phyloP scores from a whole-genome alignment of 2,329 filamentous ascomycete species.

The Fusarium sp. region DNA sequence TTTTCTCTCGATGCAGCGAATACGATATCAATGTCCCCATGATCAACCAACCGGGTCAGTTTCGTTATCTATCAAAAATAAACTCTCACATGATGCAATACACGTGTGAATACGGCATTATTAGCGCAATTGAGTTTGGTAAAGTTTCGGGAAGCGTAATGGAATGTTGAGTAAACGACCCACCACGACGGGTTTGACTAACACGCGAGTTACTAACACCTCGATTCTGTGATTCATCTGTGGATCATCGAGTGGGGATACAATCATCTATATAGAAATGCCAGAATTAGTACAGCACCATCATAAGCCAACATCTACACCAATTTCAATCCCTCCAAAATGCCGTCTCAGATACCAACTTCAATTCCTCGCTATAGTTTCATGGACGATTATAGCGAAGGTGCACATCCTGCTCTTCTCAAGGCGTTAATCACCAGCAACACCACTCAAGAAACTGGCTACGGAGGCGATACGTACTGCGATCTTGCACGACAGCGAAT shows the following conservation, averaged over 20 bases:
- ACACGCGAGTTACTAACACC: conserved; percentile 38
- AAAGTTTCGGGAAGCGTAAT: conserved; percentile 29
- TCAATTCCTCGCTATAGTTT: conserved; percentile 56
- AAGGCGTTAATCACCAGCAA: conserved; percentile 60
- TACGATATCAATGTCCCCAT: conserved; percentile 30
- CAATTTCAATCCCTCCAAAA: conserved; percentile 2
- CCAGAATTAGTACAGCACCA: neutral
- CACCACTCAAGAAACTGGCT: conserved; percentile 58
- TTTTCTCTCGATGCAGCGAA: conserved; percentile 47
- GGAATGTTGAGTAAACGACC: conserved; percentile 40
- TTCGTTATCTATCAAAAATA: neutral
- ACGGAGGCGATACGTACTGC: conserved; percentile 60
- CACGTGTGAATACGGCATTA: neutral
- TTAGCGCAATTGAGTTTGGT: neutral
- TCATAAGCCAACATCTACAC: neutral
- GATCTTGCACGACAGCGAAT: conserved; percentile 57
- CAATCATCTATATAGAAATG: conserved; percentile 32
- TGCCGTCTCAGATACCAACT: conserved; percentile 36
- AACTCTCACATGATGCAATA: conserved; percentile 13
- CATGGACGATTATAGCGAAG: conserved; percentile 64
- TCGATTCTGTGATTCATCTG: conserved; percentile 20
- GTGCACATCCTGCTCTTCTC: conserved; percentile 62
- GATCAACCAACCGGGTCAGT: neutral
- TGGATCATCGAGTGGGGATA: conserved; percentile 33
- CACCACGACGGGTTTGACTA: conserved; percentile 37